phyloP scores from a whole-genome alignment of 176 grass and related monocot genomes.

The Dactylis glomerata region DNA sequence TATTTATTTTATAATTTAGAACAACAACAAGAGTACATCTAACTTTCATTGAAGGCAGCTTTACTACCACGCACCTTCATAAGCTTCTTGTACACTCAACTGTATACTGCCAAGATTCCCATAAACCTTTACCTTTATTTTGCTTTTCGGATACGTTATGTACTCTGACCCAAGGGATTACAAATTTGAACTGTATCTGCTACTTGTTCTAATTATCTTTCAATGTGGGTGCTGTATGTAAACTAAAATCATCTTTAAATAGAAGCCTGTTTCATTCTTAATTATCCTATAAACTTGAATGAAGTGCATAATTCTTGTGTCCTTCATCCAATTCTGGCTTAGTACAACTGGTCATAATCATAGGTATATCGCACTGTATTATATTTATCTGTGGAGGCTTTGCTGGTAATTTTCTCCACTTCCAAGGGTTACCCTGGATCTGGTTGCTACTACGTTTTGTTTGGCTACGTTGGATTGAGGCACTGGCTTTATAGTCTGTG shows the following conservation, averaged over 20 bases:
- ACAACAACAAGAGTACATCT: not conserved
- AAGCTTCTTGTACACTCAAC: constrained; percentile 33
- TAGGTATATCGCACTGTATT: not conserved
- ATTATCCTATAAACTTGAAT: not conserved
- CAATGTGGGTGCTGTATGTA: not conserved
- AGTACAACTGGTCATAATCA: constrained; percentile 17
- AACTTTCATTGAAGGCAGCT: not conserved
- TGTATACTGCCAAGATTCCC: constrained; percentile 36
- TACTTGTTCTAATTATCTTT: constrained; percentile 20
- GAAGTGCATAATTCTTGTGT: not conserved
- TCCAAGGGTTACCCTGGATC: not conserved
- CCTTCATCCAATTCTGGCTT: constrained; percentile 14
- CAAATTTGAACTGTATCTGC: not conserved
- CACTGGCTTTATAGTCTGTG: not conserved
- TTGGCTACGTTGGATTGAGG: not conserved
- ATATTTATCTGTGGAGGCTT: constrained; percentile 14
- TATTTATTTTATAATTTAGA: constrained; percentile 19
- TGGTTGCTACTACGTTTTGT: not conserved
- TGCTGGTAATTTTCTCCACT: not conserved
- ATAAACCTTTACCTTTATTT: constrained; percentile 30
- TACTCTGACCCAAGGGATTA: constrained; percentile 25
- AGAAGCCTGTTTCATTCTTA: constrained; percentile 1
- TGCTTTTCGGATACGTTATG: constrained; percentile 28
- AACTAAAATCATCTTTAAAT: constrained; percentile 9
- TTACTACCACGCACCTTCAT: not conserved